Conservation (phyloP, 2,329 filamentous ascomycete genomes). For the Venturia pyrina region DNA sequence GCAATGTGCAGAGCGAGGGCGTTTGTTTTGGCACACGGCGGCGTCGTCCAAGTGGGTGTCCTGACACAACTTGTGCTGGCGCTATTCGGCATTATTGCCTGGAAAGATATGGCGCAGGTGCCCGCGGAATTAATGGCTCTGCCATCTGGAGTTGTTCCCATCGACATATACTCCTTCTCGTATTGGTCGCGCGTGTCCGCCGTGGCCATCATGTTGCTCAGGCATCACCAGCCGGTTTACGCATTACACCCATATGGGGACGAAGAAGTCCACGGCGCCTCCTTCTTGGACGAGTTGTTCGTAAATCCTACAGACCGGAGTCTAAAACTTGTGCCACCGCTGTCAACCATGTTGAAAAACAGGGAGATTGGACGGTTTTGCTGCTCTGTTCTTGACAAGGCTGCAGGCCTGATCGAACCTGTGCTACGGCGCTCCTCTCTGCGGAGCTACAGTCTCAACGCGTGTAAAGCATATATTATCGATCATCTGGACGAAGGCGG, state of each 20-base stretch:
- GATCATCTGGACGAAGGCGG: neutral
- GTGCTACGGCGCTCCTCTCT: neutral
- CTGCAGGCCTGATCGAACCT: neutral
- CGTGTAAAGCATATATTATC: neutral
- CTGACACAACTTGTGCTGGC: conserved; percentile 1
- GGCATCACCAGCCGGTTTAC: conserved; percentile 3
- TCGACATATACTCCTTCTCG: conserved; percentile 2
- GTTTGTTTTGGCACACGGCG: neutral
- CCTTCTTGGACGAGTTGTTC: neutral
- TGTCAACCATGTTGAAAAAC: neutral
- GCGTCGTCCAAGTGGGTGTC: neutral
- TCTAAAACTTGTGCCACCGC: neutral
- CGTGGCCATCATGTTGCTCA: neutral
- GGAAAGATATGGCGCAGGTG: neutral
- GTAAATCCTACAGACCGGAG: neutral
- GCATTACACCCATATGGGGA: neutral
- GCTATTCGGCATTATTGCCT: conserved; percentile 4
- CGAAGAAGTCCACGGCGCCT: neutral
- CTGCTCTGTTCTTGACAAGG: neutral
- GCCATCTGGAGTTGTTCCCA: neutral
- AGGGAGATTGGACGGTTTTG: neutral
- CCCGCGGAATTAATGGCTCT: neutral
- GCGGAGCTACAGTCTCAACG: neutral
- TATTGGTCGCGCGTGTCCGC: neutral
- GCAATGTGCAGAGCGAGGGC: neutral